Evolutionary conservation across 164 flowering plant species (phyloP).

Genomic region (Euptelea pleiosperma): DNA sequence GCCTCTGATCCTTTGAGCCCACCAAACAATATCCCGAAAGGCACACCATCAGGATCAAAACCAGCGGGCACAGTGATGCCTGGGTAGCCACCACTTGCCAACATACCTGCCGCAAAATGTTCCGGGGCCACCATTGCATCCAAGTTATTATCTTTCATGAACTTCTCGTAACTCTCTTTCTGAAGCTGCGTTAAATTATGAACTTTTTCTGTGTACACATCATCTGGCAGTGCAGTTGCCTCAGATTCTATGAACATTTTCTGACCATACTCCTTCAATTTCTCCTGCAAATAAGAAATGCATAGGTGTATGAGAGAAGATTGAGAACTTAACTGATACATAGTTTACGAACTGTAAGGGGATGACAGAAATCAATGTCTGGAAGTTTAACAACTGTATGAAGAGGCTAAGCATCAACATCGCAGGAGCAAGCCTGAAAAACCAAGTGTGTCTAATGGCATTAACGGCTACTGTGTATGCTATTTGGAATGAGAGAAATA

Average conservation of each 20-base stretch:
- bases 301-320: too few species aligned
- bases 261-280: slow-evolving; percentile 29
- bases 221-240: slow-evolving; percentile 21
- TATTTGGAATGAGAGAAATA: too few species aligned
- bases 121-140: slow-evolving; percentile 38
- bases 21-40: slow-evolving; percentile 39
- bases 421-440: too few species aligned
- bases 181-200: slow-evolving; percentile 11
- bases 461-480: too few species aligned
- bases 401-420: too few species aligned
- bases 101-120: background rate
- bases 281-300: slow-evolving; percentile 15
- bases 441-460: too few species aligned
- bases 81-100: slow-evolving; percentile 36
- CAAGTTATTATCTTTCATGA: slow-evolving; percentile 28
- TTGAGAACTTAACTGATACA: too few species aligned
- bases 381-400: too few species aligned
- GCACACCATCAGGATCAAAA: slow-evolving; percentile 23
- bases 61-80: slow-evolving; percentile 44
- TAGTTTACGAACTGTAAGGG: too few species aligned
- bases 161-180: slow-evolving; percentile 24
- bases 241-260: slow-evolving; percentile 8
- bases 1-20: slow-evolving; percentile 34
- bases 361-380: too few species aligned
- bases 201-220: slow-evolving; percentile 11